Conservation (phyloP, 257 asterid species). For the Buddleja alternifolia region DNA sequence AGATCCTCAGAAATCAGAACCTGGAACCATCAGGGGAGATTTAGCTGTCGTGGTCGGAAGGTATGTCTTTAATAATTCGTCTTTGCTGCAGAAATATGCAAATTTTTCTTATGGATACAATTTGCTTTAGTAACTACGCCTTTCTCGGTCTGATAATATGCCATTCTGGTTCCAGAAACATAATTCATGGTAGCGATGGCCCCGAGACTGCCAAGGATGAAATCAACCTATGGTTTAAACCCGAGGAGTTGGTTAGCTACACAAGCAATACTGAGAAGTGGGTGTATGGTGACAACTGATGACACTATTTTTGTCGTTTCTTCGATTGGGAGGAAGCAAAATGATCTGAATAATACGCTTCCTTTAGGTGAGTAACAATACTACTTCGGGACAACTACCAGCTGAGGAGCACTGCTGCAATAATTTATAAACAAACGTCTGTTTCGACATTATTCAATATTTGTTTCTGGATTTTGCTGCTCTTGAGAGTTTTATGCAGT, state of each 20-base stretch:
- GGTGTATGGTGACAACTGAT: conserved; percentile 78
- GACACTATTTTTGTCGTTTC: conserved; percentile 1
- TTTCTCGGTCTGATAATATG: conserved; percentile 23
- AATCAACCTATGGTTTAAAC: conserved; percentile 92
- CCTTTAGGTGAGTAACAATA: conserved; percentile 31
- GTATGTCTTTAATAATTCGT: conserved; percentile 33
- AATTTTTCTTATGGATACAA: too few relatives aligned
- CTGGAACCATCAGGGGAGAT: conserved; percentile 99
- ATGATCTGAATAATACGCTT: conserved; percentile 41
- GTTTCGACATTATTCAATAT: too few relatives aligned
- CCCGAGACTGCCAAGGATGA: conserved; percentile 99
- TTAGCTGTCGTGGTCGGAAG: conserved; percentile 97
- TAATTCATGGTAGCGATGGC: conserved; percentile 98
- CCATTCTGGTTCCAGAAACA: conserved; percentile 58
- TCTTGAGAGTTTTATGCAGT: background rate
- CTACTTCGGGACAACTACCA: conserved; percentile 9
- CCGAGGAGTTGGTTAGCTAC: conserved; percentile 87
- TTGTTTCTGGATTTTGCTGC: background rate
- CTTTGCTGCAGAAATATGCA: background rate
- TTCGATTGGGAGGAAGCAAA: conserved; percentile 34
- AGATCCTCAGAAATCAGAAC: conserved; percentile 99
- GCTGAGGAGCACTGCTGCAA: conserved; percentile 40
- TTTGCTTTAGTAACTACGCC: background rate
- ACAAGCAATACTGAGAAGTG: conserved; percentile 87
- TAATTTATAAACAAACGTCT: too few relatives aligned